Conservation (phyloP, 495 filamentous ascomycete genomes). For the Penicillium cataractarum region DNA sequence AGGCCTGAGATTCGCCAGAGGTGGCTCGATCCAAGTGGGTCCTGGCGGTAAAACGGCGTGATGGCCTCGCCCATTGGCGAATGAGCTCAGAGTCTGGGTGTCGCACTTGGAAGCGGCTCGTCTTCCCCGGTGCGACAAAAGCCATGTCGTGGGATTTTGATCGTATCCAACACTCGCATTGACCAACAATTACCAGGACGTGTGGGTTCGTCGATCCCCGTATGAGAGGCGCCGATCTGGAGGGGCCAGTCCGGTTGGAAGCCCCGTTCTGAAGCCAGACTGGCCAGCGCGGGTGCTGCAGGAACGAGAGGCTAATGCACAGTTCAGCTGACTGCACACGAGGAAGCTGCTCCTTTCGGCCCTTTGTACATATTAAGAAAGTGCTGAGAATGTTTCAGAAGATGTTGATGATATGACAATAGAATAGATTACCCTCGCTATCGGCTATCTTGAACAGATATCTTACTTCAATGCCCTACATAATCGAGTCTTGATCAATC, state of each 20-base stretch:
- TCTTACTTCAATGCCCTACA: neutral
- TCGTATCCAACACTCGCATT: neutral
- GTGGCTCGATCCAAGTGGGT: slow-evolving; percentile 21
- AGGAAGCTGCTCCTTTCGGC: slow-evolving; percentile 3
- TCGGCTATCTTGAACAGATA: neutral
- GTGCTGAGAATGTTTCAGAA: neutral
- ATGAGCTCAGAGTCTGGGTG: slow-evolving; percentile 10
- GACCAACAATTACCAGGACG: neutral
- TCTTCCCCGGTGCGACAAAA: slow-evolving; percentile 8
- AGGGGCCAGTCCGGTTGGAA: slow-evolving; percentile 13
- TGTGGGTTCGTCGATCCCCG: slow-evolving; percentile 28
- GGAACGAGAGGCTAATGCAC: slow-evolving; percentile 38
- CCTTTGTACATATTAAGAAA: slow-evolving; percentile 11
- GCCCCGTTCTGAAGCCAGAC: slow-evolving; percentile 16
- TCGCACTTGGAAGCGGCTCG: slow-evolving; percentile 4
- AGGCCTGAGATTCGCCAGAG: slow-evolving; percentile 21
- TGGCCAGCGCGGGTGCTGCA: slow-evolving; percentile 29
- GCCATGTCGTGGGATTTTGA: slow-evolving; percentile 1
- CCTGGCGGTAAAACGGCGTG: slow-evolving; percentile 21
- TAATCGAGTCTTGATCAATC: neutral
- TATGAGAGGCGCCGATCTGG: slow-evolving; percentile 21
- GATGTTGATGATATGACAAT: neutral
- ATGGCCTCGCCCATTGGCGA: slow-evolving; percentile 7
- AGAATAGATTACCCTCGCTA: neutral
- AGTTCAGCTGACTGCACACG: slow-evolving; percentile 31